These are phyloP conservation scores for Trichoderma lentiforme DNA, from an alignment of 2,329 filamentous ascomycete species.

Conservation along the genomic window DNA sequence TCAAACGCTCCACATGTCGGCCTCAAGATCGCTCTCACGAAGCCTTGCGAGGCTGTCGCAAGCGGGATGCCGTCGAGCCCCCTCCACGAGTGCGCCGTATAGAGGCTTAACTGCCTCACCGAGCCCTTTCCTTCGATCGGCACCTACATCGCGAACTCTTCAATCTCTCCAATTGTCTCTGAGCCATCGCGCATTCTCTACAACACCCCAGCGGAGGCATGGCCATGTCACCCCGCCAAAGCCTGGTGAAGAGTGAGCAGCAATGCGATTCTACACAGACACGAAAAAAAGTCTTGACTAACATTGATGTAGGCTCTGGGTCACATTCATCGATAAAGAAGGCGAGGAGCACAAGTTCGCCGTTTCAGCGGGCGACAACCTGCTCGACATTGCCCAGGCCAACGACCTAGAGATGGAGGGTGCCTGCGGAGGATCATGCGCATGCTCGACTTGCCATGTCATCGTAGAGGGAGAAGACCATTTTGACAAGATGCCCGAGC, in stretches of 20 bases:
- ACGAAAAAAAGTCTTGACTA: neutral
- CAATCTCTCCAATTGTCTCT: slow-evolving; percentile 19
- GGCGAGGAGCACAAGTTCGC: slow-evolving; percentile 70
- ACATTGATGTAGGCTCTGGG: slow-evolving; percentile 60
- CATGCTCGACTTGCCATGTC: slow-evolving; percentile 90
- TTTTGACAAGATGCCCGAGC: slow-evolving; percentile 76
- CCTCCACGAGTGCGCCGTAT: slow-evolving; percentile 24
- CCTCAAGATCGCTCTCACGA: slow-evolving; percentile 33
- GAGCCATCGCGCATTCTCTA: slow-evolving; percentile 59
- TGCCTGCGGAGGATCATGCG: slow-evolving; percentile 90
- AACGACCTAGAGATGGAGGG: slow-evolving; percentile 98
- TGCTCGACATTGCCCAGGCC: slow-evolving; percentile 91
- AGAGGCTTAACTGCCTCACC: slow-evolving; percentile 13
- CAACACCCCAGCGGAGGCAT: slow-evolving; percentile 59
- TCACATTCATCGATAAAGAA: slow-evolving; percentile 95
- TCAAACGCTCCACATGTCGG: slow-evolving; percentile 27
- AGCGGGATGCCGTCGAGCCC: slow-evolving; percentile 30
- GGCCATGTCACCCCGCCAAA: slow-evolving; percentile 81
- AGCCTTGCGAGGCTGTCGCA: slow-evolving; percentile 34
- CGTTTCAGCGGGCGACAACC: slow-evolving; percentile 83
- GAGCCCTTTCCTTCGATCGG: slow-evolving; percentile 24
- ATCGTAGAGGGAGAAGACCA: slow-evolving; percentile 71
- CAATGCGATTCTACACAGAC: neutral
- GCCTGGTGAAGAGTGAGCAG: slow-evolving; percentile 82
- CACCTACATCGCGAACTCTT: slow-evolving; percentile 12